Evolutionary conservation across 305 asterid genomes (phyloP), one percentile per base, ranked within the genome.

Genomic region (Fraxinus sp.): DNA sequence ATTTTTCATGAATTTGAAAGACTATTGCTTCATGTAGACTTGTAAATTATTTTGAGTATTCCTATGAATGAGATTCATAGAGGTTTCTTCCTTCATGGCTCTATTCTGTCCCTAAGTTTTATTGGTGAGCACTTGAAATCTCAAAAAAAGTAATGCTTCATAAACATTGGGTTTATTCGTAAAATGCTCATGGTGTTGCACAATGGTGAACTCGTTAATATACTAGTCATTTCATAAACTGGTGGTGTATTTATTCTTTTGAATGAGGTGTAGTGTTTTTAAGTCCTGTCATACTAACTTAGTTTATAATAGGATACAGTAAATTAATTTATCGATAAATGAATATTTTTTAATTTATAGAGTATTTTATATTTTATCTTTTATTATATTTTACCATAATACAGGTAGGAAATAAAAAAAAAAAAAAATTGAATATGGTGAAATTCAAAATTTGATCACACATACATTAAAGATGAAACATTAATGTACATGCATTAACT

Each of bases 41-140:
- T 92, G 91, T 91, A 90, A 87, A 89, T 86, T 88, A 87, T 84
- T 14, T 84, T 86, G 75, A 68, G 76, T 39, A 70, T 79, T 82
- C 79, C 86, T 76, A 86, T 88, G 79, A 85, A 84, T 85, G 91
- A 85, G 84, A 86, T 81, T 83, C 84, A 82, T 71, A 80, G 78
- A 82, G 20, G 14, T 85, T 83, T 75, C 64, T 28, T 59, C 70
- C 57, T 35, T 74, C 71, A 39, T 41, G 71, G 66, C 39, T 13
- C 4, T 4, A 13, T 70, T 70, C 18, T 7, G 13, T 62, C 72
- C 32, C 33, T 5, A 5, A 6, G 1, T n/a, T 57, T n/a, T 18
- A 55, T 55, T 55, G 26, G 8, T 55, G 66, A 55, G 26, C 66
- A 55, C 26, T 16, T 18, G 10, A 55, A 55, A 55, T 55, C 11